A percentile compares a stretch with the other conserved stretches of the same genome.
These are phyloP conservation scores for Alternaria sp. DNA, from an alignment of 2,329 filamentous ascomycete species.

Conservation along the genomic window DNA sequence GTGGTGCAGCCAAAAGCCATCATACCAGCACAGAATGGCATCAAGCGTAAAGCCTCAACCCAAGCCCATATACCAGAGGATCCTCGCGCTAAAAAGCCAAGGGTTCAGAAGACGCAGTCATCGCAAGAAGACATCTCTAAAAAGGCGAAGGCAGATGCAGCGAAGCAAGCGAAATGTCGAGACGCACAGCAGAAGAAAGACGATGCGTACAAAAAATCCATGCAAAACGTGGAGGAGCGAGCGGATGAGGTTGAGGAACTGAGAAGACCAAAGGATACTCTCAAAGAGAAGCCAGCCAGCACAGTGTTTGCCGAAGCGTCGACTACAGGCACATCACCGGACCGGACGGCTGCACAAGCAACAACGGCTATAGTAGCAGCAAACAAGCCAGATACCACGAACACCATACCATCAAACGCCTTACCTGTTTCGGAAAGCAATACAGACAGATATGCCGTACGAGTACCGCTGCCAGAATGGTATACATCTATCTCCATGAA, in stretches of 20 bases:
- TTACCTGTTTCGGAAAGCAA: background rate
- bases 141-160: background rate
- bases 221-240: background rate
- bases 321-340: constrained; percentile 1
- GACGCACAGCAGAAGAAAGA: background rate
- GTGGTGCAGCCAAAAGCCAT: background rate
- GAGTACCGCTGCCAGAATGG: constrained; percentile 18
- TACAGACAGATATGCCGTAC: constrained; percentile 3
- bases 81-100: constrained; percentile 1
- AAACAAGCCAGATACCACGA: background rate
- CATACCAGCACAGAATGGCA: background rate
- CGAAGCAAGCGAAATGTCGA: background rate
- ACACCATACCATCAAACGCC: background rate
- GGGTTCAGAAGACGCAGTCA: background rate
- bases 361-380: background rate
- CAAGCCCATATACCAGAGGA: background rate
- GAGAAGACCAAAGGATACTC: background rate
- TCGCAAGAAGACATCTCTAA: background rate
- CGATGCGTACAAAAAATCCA: background rate
- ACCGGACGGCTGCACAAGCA: background rate
- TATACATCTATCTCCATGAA: constrained; percentile 18
- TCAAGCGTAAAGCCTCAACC: constrained; percentile 1
- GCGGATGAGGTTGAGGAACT: background rate
- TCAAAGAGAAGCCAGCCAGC: background rate
- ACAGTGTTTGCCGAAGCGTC: constrained; percentile 12